Conservation (phyloP, 345 rosid genomes). For the Rhizophora mangle region DNA sequence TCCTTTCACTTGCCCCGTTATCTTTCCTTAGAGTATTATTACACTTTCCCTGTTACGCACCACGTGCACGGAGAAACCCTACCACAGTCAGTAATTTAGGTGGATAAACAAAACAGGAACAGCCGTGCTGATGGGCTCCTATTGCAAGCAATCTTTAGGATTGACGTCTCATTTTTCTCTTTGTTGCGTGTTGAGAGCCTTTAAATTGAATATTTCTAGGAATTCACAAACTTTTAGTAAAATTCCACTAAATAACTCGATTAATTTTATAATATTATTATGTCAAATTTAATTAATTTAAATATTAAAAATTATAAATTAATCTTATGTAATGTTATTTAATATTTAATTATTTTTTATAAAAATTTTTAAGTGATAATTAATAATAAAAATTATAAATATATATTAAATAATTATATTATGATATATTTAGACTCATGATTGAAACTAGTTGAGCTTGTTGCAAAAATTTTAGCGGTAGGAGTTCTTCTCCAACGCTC, state of each 20-base stretch:
- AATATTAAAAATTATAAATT: too few species aligned
- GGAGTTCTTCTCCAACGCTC: not conserved
- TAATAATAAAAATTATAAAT: too few species aligned
- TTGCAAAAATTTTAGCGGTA: not conserved
- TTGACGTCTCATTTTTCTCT: slow-evolving; percentile 29
- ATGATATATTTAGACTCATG: too few species aligned
- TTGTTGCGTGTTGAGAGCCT: not conserved
- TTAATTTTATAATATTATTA: too few species aligned
- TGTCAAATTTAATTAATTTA: too few species aligned
- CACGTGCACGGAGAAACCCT: slow-evolving; percentile 34
- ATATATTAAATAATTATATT: too few species aligned
- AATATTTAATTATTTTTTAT: not conserved
- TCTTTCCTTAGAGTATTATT: not conserved
- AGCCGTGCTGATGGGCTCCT: slow-evolving; percentile 15
- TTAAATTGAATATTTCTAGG: too few species aligned
- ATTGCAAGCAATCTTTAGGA: not conserved
- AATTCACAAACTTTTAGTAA: too few species aligned
- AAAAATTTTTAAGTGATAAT: too few species aligned
- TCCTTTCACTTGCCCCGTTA: not conserved
- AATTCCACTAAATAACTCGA: too few species aligned
- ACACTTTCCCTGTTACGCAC: slow-evolving; percentile 8
- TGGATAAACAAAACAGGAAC: slow-evolving; percentile 29
- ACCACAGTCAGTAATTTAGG: slow-evolving; percentile 37
- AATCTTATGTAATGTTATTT: not conserved
- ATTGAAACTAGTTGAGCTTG: too few species aligned